Conservation (phyloP, 2,329 filamentous ascomycete species). For the Aspergillus sp. region DNA sequence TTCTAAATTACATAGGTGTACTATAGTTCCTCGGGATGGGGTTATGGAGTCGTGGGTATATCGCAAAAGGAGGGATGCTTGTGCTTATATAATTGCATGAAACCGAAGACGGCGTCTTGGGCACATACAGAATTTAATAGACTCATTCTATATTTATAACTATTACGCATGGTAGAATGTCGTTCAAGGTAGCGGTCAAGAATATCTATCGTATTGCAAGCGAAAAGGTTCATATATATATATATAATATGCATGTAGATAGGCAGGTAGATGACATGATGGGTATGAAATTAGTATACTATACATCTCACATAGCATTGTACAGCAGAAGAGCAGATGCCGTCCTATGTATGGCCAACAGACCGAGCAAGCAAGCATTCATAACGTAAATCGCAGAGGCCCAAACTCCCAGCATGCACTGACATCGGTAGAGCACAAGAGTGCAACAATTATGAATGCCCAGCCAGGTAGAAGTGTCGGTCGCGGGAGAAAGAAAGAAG, state of each 20-base stretch:
- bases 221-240: background rate
- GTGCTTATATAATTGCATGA: background rate
- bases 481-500: background rate
- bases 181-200: too few species aligned
- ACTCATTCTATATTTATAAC: too few species aligned
- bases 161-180: too few species aligned
- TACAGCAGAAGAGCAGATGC: background rate
- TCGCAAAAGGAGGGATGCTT: background rate
- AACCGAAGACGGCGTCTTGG: background rate
- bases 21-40: background rate
- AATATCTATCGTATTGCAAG: background rate
- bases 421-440: background rate
- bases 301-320: slow-evolving; percentile 5
- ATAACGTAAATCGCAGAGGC: background rate
- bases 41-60: background rate
- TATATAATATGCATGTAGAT: background rate
- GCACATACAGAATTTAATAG: background rate
- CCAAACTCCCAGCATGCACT: slow-evolving; percentile 12
- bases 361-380: background rate
- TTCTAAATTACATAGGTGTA: background rate
- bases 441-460: background rate
- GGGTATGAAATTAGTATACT: slow-evolving; percentile 2
- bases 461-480: background rate
- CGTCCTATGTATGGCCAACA: background rate
- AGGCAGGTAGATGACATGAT: background rate